Percentiles rank a stretch among this genome's conserved stretches.
These are phyloP conservation scores for Phaeosphaeriaceae sp. DNA, from an alignment of 2,329 filamentous ascomycete species.

Conservation along the genomic window DNA sequence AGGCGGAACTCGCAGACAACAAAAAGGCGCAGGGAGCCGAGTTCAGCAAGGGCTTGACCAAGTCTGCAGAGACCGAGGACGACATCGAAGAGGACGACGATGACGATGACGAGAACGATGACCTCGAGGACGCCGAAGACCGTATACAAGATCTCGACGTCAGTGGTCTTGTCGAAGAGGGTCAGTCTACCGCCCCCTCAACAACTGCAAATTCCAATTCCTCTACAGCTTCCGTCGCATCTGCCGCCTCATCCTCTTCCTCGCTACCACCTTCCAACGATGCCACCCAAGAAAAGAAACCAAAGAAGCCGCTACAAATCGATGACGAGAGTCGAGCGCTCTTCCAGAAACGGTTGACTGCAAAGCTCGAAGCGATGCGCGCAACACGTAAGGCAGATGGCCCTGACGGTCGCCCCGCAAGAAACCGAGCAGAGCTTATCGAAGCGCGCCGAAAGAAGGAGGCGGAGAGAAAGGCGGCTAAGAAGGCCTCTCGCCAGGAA, in stretches of 20 bases:
- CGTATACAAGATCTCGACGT: slow-evolving; percentile 45
- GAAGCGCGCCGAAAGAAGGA: slow-evolving; percentile 88
- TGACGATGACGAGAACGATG: slow-evolving; percentile 30
- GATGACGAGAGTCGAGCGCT: slow-evolving; percentile 68
- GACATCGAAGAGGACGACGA: slow-evolving; percentile 31
- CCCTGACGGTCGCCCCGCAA: slow-evolving; percentile 78
- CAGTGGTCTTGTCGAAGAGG: slow-evolving; percentile 46
- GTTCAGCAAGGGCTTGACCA: slow-evolving; percentile 33
- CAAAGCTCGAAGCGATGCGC: slow-evolving; percentile 83
- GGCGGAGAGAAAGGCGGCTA: slow-evolving; percentile 83
- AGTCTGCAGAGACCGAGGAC: slow-evolving; percentile 29
- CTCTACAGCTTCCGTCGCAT: slow-evolving; percentile 51
- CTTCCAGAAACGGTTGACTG: slow-evolving; percentile 78
- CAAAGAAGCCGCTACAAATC: slow-evolving; percentile 40
- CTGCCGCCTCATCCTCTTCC: slow-evolving; percentile 56
- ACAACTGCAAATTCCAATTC: slow-evolving; percentile 43
- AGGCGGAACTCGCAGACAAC: slow-evolving; percentile 24
- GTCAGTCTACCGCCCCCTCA: slow-evolving; percentile 42
- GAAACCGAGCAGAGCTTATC: slow-evolving; percentile 89
- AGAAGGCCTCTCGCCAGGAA: slow-evolving; percentile 80
- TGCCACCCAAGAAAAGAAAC: slow-evolving; percentile 32
- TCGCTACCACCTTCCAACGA: slow-evolving; percentile 49
- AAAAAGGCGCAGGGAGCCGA: slow-evolving; percentile 40
- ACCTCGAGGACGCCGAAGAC: slow-evolving; percentile 37
- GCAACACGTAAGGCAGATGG: slow-evolving; percentile 88